Evolutionary conservation across 2,329 filamentous ascomycete species (phyloP), one percentile per base, ranked within the genome.

Genomic region (Sporothrix phasma): DNA sequence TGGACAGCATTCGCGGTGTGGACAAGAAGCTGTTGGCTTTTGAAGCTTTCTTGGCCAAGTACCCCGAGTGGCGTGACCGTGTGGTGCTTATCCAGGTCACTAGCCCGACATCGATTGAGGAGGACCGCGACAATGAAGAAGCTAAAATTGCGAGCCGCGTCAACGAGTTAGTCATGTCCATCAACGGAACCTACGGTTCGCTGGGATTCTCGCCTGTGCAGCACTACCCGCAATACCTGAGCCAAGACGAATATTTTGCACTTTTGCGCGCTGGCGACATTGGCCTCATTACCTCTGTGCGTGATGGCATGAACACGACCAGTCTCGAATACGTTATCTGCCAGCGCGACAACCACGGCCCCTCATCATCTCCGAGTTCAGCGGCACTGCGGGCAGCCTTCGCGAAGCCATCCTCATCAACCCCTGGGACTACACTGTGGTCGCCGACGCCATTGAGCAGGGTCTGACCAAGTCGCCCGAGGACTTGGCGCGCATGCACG

Each of bases 271-370:
- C 91, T 2, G 92, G 89, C 39, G 92, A 97, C 73, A 90, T 97
- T 69, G 93, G 92, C 3, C 80, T 97, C 60, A 97, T 97, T 75
- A 97, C 94, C 6, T 96, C 91, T 69, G 92, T 97, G 24, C 86
- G 93, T 66, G 94, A 97, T 74, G 93, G 93, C 65, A 97, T 97
- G 92, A 97, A 97, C 78, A 97, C 93, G 0, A 96, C 92, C 22
- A 95, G 91, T 73, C 80, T 97, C 69, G 94, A 97, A 76, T 97
- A 97, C 73, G 87, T 97, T 64, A 84, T 96, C 65, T 96, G 91
- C 74, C 93, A 97, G 76, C 89, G 90, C 71, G 88, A 94, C 67
- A 87, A 87, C 64, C 86, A 92, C 69, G 90, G 92, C 0, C 93
- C 92, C 79, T 97, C 54, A 97, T 97, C 69, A 84, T 97, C 26